Percentiles rank a stretch among this genome's conserved stretches.
phyloP scores from a whole-genome alignment of 1,284 basidiomycete genomes.

The Ustilago trichophora region DNA sequence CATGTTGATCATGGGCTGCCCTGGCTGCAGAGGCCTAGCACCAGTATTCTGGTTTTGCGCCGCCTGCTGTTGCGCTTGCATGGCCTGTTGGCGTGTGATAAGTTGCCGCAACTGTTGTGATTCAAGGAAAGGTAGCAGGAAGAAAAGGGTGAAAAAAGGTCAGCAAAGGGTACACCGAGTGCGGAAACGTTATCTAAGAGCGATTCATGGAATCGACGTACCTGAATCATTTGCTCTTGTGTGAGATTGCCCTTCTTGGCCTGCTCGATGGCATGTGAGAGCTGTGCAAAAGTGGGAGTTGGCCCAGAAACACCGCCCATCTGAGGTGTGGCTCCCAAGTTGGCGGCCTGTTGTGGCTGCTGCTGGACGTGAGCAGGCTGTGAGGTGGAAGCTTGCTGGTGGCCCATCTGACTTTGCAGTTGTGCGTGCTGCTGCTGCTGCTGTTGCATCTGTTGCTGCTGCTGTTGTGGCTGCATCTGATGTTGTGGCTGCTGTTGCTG shows the following conservation, averaged over 20 bases:
- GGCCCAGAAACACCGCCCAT: constrained; percentile 18
- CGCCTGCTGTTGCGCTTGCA: constrained; percentile 52
- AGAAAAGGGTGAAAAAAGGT: too few relatives aligned
- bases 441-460: too few relatives aligned
- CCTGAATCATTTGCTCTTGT: constrained; percentile 48
- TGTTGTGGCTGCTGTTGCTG: constrained; percentile 18
- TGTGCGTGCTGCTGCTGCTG: constrained; percentile 29
- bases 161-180: too few relatives aligned
- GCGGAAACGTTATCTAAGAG: too few relatives aligned
- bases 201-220: too few relatives aligned
- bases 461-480: too few relatives aligned
- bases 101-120: constrained; percentile 37
- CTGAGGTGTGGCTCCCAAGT: constrained; percentile 16
- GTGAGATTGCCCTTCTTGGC: constrained; percentile 50
- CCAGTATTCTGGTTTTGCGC: constrained; percentile 40
- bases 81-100: constrained; percentile 46
- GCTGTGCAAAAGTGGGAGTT: constrained; percentile 41
- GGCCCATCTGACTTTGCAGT: constrained; percentile 26
- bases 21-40: constrained; percentile 41
- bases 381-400: constrained; percentile 10
- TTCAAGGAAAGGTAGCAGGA: background rate
- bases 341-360: constrained; percentile 27
- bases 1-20: constrained; percentile 37
- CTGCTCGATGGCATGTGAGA: constrained; percentile 46
- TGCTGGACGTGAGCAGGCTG: constrained; percentile 38